phyloP scores from a whole-genome alignment of 192 early-diverging fungal species.

The Gryganskiella cystojenkinii region DNA sequence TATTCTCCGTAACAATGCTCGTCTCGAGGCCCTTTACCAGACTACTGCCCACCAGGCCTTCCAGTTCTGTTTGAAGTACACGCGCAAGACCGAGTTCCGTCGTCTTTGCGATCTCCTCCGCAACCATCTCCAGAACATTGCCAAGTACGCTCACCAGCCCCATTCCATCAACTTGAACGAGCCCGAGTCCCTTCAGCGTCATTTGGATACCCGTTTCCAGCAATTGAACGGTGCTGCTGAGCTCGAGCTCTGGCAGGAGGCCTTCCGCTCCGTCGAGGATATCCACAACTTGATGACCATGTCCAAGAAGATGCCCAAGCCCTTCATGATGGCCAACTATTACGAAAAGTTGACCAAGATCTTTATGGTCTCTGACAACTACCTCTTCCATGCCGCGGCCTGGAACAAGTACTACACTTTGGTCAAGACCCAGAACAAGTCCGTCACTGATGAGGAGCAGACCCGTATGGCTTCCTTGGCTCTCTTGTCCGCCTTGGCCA shows the following conservation, averaged over 20 bases:
- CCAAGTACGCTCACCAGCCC: constrained; percentile 93
- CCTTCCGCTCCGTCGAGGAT: constrained; percentile 97
- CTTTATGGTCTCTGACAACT: constrained; percentile 97
- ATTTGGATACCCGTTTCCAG: constrained; percentile 95
- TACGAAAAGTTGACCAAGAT: constrained; percentile 98
- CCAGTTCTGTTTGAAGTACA: constrained; percentile 94
- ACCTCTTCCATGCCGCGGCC: constrained; percentile 97
- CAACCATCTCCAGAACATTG: constrained; percentile 90
- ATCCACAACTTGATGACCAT: constrained; percentile 93
- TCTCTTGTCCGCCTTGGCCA: constrained; percentile 92
- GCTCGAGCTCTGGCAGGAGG: constrained; percentile 99
- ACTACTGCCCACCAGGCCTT: constrained; percentile 91
- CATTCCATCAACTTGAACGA: constrained; percentile 96
- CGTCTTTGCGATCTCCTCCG: constrained; percentile 97
- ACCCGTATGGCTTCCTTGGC: constrained; percentile 91
- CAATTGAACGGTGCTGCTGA: constrained; percentile 96
- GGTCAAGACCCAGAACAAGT: constrained; percentile 80
- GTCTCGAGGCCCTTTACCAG: constrained; percentile 96
- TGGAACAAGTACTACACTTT: constrained; percentile 92
- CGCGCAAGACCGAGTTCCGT: constrained; percentile 98
- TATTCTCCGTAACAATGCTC: constrained; percentile 95
- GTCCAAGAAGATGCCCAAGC: constrained; percentile 93
- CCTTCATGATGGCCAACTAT: constrained; percentile 97
- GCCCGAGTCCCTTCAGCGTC: constrained; percentile 95
- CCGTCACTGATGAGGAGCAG: constrained; percentile 88